A percentile compares a stretch with the other conserved stretches of the same genome.
These are phyloP conservation scores for Globisporangium apiculatum DNA, from an alignment of 352 stramenopile species.

Conservation along the genomic window DNA sequence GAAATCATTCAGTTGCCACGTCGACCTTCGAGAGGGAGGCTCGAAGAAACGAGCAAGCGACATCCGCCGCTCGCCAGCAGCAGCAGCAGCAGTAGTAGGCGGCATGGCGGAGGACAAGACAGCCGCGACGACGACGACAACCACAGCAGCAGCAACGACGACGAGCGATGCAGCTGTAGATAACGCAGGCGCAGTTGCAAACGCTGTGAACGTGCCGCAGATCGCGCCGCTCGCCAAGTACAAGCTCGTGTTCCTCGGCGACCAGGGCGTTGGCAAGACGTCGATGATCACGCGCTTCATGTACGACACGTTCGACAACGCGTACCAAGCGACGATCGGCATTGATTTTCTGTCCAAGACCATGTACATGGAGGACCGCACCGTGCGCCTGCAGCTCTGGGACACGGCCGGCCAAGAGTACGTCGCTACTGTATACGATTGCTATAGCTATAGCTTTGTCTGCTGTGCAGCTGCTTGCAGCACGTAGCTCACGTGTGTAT, in stretches of 20 bases:
- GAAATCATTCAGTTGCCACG: background rate
- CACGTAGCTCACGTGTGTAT: background rate
- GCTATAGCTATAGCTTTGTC: no score
- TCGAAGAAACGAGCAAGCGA: background rate
- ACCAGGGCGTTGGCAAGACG: constrained; percentile 99
- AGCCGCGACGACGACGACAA: background rate
- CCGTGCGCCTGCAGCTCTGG: constrained; percentile 98
- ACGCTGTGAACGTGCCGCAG: constrained; percentile 55
- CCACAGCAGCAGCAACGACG: background rate
- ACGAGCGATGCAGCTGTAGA: constrained; percentile 5
- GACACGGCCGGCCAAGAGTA: constrained; percentile 97
- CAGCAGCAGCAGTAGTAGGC: no score
- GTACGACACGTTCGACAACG: constrained; percentile 97
- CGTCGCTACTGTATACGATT: constrained; percentile 9
- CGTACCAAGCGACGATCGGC: constrained; percentile 98
- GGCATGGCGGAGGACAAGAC: constrained; percentile 18
- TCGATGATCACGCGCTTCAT: constrained; percentile 99
- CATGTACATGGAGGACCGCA: constrained; percentile 98
- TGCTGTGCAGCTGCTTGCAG: no score
- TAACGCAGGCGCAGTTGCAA: background rate
- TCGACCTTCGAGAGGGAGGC: no score
- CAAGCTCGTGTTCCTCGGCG: constrained; percentile 93
- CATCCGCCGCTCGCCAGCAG: background rate
- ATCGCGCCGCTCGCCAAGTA: constrained; percentile 92
- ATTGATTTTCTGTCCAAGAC: constrained; percentile 99